Evolutionary conservation across 2,329 filamentous ascomycete species (phyloP).

Genomic region (Diaporthe batatas): DNA sequence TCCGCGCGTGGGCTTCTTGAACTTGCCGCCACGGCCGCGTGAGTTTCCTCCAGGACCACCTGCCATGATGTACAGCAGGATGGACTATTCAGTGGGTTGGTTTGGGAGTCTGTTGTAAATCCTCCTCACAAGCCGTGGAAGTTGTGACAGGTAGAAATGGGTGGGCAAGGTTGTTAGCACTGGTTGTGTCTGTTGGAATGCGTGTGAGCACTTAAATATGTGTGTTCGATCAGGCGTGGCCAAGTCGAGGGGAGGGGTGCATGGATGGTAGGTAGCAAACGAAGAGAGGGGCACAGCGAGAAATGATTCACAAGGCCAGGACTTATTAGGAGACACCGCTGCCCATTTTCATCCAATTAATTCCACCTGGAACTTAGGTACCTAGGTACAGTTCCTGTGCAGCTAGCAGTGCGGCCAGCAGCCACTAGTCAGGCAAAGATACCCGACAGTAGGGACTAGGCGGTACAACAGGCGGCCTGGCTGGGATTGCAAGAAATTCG

Average conservation of each 20-base stretch:
- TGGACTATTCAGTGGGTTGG: background rate
- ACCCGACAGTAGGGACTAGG: background rate
- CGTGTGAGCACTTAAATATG: background rate
- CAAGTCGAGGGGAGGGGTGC: constrained; percentile 1
- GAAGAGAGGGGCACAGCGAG: constrained; percentile 10
- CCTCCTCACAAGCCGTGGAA: background rate
- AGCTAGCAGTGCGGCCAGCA: background rate
- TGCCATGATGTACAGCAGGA: constrained; percentile 57
- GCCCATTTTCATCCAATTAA: constrained; percentile 1
- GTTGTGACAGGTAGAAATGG: background rate
- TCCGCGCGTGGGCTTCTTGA: constrained; percentile 92
- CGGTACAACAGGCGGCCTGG: background rate
- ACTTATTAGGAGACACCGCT: background rate
- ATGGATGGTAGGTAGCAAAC: background rate
- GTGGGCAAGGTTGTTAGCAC: constrained; percentile 5
- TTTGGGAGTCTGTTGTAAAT: constrained; percentile 36
- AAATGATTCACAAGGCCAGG: constrained; percentile 29
- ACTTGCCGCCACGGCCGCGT: constrained; percentile 91
- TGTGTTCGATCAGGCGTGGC: background rate
- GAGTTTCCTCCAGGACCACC: constrained; percentile 63
- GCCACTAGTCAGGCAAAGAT: background rate
- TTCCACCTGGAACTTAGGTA: background rate
- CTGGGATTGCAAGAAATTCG: no score
- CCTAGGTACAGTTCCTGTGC: background rate
- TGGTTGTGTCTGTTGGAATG: background rate